Conservation (phyloP, 495 filamentous ascomycete species). For the Neurospora sp. region DNA sequence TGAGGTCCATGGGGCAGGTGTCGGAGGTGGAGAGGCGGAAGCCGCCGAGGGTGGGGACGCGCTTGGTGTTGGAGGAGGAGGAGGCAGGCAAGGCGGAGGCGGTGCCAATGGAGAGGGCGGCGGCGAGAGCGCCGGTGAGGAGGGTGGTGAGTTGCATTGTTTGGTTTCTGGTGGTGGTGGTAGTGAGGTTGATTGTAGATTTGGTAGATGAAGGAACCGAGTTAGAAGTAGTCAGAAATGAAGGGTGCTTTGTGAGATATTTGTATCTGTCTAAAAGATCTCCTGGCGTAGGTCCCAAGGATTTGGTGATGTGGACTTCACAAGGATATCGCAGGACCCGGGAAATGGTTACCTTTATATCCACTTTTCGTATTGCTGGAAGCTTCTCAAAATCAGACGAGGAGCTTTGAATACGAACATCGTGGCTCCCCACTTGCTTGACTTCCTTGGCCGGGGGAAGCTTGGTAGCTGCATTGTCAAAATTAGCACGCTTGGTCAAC, state of each 20-base stretch:
- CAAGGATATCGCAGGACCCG: not conserved
- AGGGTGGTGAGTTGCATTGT: not conserved
- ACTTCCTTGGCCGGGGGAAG: not conserved
- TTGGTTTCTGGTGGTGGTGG: not conserved
- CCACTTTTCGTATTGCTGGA: not conserved
- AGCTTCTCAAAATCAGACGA: not conserved
- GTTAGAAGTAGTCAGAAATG: not conserved
- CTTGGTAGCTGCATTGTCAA: not conserved
- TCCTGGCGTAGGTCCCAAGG: not conserved
- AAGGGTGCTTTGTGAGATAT: not conserved
- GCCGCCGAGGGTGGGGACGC: not conserved
- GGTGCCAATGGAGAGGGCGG: not conserved
- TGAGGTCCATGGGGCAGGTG: not conserved
- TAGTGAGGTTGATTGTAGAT: not conserved
- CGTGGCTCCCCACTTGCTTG: not conserved
- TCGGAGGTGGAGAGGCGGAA: not conserved
- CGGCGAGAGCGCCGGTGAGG: not conserved
- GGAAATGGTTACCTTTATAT: not conserved
- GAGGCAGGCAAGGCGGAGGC: not conserved
- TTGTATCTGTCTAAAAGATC: not conserved
- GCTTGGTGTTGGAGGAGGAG: not conserved
- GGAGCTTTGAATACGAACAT: not conserved
- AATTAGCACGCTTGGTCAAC: not conserved
- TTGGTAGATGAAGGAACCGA: not conserved
- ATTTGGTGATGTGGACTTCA: not conserved